phyloP scores from a whole-genome alignment of 2,329 filamentous ascomycete genomes.

The Pseudogymnoascus sp. region DNA sequence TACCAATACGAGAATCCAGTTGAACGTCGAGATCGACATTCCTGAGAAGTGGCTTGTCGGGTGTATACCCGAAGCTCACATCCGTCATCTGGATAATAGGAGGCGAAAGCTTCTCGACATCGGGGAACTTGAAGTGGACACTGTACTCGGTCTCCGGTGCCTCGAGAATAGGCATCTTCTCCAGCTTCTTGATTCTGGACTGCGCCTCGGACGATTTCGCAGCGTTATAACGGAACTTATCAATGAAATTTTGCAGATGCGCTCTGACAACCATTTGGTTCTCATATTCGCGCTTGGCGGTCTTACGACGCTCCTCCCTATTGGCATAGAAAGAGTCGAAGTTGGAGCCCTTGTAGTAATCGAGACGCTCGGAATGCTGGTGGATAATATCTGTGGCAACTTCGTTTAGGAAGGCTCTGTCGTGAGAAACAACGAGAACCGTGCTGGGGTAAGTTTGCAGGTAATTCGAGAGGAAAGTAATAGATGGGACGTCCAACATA shows the following conservation, averaged over 20 bases:
- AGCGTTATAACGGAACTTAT: slow-evolving; percentile 99
- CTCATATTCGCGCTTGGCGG: slow-evolving; percentile 93
- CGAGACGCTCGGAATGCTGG: slow-evolving; percentile 90
- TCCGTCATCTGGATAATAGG: slow-evolving; percentile 96
- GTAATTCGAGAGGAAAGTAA: slow-evolving; percentile 95
- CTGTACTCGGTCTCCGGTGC: slow-evolving; percentile 88
- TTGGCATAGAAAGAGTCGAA: slow-evolving; percentile 97
- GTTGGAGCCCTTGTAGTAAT: slow-evolving; percentile 98
- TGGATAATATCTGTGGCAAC: slow-evolving; percentile 99
- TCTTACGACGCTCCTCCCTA: slow-evolving; percentile 94
- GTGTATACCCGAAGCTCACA: slow-evolving; percentile 80
- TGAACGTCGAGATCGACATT: slow-evolving; percentile 95
- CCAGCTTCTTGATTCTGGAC: slow-evolving; percentile 97
- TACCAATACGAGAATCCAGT: slow-evolving; percentile 94
- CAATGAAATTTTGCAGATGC: slow-evolving; percentile 95
- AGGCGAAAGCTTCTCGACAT: slow-evolving; percentile 93
- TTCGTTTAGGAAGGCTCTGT: slow-evolving; percentile 97
- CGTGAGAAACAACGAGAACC: slow-evolving; percentile 93
- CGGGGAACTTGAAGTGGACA: slow-evolving; percentile 94
- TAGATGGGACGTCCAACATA: slow-evolving; percentile 99
- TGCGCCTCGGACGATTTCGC: slow-evolving; percentile 98
- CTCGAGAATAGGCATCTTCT: slow-evolving; percentile 89
- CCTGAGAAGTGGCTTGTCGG: slow-evolving; percentile 69
- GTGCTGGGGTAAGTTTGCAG: slow-evolving; percentile 91
- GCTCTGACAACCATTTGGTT: slow-evolving; percentile 93